Conservation (phyloP, 257 asterid species). For the Capsicum rhomboideum region DNA sequence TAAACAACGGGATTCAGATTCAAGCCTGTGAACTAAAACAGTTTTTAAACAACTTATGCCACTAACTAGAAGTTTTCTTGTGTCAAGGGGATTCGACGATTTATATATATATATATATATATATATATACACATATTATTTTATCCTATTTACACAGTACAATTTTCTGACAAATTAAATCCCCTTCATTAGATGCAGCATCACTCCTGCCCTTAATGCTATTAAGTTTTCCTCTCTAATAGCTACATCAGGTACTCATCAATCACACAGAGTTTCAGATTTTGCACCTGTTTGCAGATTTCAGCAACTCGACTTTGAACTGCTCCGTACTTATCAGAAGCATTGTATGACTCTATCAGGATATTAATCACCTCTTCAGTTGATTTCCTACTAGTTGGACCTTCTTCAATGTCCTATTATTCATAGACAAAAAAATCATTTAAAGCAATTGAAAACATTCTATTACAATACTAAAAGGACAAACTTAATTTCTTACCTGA, state of each 20-base stretch:
- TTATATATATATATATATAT: background rate
- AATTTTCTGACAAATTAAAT: no score
- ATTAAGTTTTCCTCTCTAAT: no score
- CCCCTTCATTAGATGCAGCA: background rate
- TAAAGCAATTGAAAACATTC: background rate
- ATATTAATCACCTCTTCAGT: slow-evolving; percentile 29
- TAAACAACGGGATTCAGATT: background rate
- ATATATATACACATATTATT: background rate
- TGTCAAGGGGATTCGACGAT: background rate
- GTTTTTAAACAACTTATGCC: no score
- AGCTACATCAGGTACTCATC: no score
- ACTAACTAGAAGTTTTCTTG: no score
- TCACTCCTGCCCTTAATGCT: background rate
- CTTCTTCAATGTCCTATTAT: slow-evolving; percentile 44
- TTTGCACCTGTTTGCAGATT: slow-evolving; percentile 23
- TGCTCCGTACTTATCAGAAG: slow-evolving; percentile 21
- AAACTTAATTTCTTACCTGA: background rate
- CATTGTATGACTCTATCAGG: slow-evolving; percentile 32
- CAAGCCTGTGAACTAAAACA: no score
- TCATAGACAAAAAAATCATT: background rate
- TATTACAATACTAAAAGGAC: background rate
- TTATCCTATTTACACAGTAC: no score
- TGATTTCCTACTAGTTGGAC: slow-evolving; percentile 15
- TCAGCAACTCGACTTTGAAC: slow-evolving; percentile 21
- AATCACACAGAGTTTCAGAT: background rate